Evolutionary conservation across 768 basidiomycete genomes (phyloP).

Genomic region (Tephrocybe sp.): DNA sequence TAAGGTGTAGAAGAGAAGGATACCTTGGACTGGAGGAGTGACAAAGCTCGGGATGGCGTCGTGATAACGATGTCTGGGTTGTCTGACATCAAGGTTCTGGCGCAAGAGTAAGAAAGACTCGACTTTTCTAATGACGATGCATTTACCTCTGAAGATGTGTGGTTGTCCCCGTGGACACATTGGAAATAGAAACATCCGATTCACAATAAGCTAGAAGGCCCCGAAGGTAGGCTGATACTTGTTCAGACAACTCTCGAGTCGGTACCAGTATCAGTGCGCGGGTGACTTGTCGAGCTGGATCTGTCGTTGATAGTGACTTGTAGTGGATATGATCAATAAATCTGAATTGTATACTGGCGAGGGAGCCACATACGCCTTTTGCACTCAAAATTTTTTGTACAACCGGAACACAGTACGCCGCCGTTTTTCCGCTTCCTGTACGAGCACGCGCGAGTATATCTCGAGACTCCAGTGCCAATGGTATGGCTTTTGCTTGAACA

Average conservation of each 20-base stretch:
- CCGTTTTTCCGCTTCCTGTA: constrained; percentile 97
- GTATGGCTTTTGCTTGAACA: constrained; percentile 90
- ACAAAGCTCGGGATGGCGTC: constrained; percentile 70
- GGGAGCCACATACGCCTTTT: constrained; percentile 63
- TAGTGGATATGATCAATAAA: constrained; percentile 2
- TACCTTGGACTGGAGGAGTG: constrained; percentile 67
- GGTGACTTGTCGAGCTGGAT: constrained; percentile 52
- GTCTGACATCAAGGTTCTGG: constrained; percentile 43
- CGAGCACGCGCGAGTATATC: constrained; percentile 93
- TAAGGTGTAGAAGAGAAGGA: background rate
- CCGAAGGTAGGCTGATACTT: constrained; percentile 72
- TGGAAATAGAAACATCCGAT: constrained; percentile 64
- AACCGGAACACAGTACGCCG: constrained; percentile 90
- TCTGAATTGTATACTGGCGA: background rate
- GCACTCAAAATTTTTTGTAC: constrained; percentile 82
- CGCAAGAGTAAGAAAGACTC: background rate
- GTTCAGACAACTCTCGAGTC: constrained; percentile 89
- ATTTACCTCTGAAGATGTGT: constrained; percentile 60
- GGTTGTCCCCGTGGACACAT: constrained; percentile 71
- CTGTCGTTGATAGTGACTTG: constrained; percentile 39
- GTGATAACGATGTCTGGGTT: constrained; percentile 77
- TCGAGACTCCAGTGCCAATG: constrained; percentile 80
- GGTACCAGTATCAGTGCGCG: constrained; percentile 83
- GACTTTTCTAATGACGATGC: background rate
- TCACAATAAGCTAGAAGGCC: constrained; percentile 76